Conservation (phyloP, 1,139 yeast genomes). For the Candida sojae region DNA sequence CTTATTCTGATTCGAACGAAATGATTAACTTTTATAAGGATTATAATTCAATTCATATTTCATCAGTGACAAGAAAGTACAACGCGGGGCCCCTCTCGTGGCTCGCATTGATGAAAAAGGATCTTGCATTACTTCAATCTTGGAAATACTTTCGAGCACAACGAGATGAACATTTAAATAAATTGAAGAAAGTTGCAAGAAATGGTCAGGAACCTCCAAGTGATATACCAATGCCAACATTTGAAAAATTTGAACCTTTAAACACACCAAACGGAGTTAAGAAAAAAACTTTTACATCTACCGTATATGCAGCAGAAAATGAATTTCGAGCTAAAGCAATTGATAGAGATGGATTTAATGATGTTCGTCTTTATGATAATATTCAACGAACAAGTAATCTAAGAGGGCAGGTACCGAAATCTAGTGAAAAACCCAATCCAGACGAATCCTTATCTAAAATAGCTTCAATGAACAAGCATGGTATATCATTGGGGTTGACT, state of each 20-base stretch:
- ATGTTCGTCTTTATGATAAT: constrained; percentile 25
- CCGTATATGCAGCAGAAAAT: constrained; percentile 15
- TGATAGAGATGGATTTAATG: constrained; percentile 31
- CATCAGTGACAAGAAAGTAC: constrained; percentile 25
- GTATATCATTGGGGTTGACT: constrained; percentile 23
- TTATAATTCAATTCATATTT: constrained; percentile 25
- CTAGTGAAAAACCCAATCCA: background rate
- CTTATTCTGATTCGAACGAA: constrained; percentile 25
- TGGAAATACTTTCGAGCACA: constrained; percentile 15
- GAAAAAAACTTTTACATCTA: background rate
- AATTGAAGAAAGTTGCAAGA: background rate
- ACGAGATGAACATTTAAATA: background rate
- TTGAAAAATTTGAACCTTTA: background rate
- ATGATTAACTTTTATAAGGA: constrained; percentile 36
- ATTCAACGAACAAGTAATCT: constrained; percentile 13
- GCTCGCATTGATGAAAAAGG: constrained; percentile 38
- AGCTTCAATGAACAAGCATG: constrained; percentile 20
- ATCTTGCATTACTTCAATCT: constrained; percentile 24
- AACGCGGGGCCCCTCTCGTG: constrained; percentile 44
- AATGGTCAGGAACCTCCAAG: constrained; percentile 1
- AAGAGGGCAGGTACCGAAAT: background rate
- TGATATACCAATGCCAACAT: background rate
- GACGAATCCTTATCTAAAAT: constrained; percentile 5
- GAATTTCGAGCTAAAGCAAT: constrained; percentile 26
- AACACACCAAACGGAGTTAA: constrained; percentile 1